phyloP scores from a whole-genome alignment of 2,329 filamentous ascomycete species.

The Anisogramma anomala region DNA sequence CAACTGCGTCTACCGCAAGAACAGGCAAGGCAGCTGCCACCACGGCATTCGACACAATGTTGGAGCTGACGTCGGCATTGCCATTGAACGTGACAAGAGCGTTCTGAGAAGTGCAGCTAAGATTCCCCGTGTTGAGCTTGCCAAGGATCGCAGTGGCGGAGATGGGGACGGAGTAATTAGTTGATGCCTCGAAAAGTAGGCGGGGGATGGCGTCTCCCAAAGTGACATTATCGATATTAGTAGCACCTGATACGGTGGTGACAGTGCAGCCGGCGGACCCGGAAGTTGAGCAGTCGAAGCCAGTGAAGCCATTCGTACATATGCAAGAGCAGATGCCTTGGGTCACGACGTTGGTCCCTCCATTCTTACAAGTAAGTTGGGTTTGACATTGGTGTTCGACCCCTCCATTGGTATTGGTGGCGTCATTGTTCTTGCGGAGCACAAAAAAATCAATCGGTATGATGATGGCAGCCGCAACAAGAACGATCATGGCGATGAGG shows the following conservation, averaged over 20 bases:
- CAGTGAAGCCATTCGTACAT: constrained; percentile 78
- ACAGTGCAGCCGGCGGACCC: constrained; percentile 42
- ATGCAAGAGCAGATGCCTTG: constrained; percentile 68
- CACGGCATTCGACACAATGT: constrained; percentile 20
- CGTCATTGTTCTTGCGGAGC: constrained; percentile 34
- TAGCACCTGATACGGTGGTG: constrained; percentile 32
- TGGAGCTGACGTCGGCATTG: constrained; percentile 27
- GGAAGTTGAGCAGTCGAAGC: constrained; percentile 37
- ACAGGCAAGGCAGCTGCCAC: constrained; percentile 16
- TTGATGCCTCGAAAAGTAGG: constrained; percentile 52
- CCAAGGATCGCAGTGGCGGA: constrained; percentile 58
- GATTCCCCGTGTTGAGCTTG: constrained; percentile 60
- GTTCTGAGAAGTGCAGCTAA: constrained; percentile 79
- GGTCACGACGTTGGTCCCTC: constrained; percentile 62
- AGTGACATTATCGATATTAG: constrained; percentile 54
- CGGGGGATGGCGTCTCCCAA: constrained; percentile 69
- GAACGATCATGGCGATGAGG: constrained; percentile 48
- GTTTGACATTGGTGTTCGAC: constrained; percentile 41
- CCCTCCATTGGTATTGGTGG: constrained; percentile 12
- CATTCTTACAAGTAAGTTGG: constrained; percentile 61
- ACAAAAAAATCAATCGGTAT: constrained; percentile 60
- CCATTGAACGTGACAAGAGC: constrained; percentile 76
- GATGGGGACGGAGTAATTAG: constrained; percentile 67
- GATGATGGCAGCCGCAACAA: constrained; percentile 71
- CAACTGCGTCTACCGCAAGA: too few relatives aligned